Evolutionary conservation across 768 basidiomycete species (phyloP).

Genomic region (Pleurotus cornucopiae): DNA sequence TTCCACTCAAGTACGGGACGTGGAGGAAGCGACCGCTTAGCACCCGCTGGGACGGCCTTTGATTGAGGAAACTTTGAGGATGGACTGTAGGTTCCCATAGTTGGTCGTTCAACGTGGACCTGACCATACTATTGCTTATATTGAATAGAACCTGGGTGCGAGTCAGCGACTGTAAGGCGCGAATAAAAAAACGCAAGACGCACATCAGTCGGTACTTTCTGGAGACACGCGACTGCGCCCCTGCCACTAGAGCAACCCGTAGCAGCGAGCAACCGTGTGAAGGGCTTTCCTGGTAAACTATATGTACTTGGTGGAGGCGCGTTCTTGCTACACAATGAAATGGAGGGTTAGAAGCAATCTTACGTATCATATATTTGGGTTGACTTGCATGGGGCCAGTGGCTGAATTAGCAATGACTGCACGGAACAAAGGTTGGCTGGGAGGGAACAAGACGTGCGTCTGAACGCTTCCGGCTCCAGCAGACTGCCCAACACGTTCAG

Average conservation of each 20-base stretch:
- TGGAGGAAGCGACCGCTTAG: conserved; percentile 45
- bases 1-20: conserved; percentile 51
- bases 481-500: conserved; percentile 26
- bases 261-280: conserved; percentile 37
- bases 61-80: conserved; percentile 36
- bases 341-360: too few species aligned
- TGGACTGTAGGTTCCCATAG: conserved; percentile 57
- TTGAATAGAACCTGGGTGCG: conserved; percentile 38
- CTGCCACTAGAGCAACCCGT: conserved; percentile 39
- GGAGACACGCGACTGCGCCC: conserved; percentile 41
- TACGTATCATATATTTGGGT: too few species aligned
- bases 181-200: neutral
- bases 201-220: conserved; percentile 40
- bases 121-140: conserved; percentile 43
- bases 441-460: conserved; percentile 41
- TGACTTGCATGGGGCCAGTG: conserved; percentile 48
- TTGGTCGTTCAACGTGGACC: conserved; percentile 41
- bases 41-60: conserved; percentile 41
- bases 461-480: conserved; percentile 50
- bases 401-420: conserved; percentile 51
- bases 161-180: too few species aligned
- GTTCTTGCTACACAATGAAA: conserved; percentile 38
- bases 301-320: conserved; percentile 41
- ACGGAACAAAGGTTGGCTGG: conserved; percentile 36
- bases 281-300: conserved; percentile 49